Conservation (phyloP, 139 green algal genomes). For the Tetraselmis striata region DNA sequence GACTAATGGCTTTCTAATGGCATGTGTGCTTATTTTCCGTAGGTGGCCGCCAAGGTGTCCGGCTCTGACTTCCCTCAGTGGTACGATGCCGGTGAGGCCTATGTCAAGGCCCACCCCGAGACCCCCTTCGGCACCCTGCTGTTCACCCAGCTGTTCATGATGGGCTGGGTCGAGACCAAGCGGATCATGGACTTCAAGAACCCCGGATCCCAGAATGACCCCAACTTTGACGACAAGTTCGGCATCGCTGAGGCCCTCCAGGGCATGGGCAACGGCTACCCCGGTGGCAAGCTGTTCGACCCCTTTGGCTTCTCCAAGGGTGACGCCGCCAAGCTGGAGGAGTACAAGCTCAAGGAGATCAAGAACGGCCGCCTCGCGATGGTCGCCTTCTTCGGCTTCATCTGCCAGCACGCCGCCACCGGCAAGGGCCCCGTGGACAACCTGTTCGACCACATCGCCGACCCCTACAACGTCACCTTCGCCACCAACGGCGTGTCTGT, state of each 20-base stretch:
- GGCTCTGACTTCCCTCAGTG: conserved; percentile 19
- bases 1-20: conserved; percentile 66
- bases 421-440: conserved; percentile 68
- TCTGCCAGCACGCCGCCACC: conserved; percentile 55
- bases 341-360: conserved; percentile 64
- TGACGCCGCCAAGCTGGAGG: conserved; percentile 16
- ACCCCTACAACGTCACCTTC: conserved; percentile 52
- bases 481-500: conserved; percentile 53
- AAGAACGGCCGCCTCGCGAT: conserved; percentile 68
- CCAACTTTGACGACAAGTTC: conserved; percentile 49
- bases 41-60: conserved; percentile 18
- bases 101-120: conserved; percentile 28
- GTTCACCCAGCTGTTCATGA: conserved; percentile 62
- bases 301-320: conserved; percentile 27
- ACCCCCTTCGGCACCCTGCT: conserved; percentile 40
- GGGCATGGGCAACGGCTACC: conserved; percentile 55
- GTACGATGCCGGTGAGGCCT: conserved; percentile 10
- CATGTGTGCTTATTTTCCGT: conserved; percentile 81
- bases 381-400: conserved; percentile 56
- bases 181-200: conserved; percentile 73
- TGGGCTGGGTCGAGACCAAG: conserved; percentile 81
- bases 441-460: conserved; percentile 55
- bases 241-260: conserved; percentile 62
- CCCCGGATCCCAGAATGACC: conserved; percentile 52
- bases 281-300: conserved; percentile 35